Conservation (phyloP, 495 filamentous ascomycete genomes). For the Aspergillus haitiensis region DNA sequence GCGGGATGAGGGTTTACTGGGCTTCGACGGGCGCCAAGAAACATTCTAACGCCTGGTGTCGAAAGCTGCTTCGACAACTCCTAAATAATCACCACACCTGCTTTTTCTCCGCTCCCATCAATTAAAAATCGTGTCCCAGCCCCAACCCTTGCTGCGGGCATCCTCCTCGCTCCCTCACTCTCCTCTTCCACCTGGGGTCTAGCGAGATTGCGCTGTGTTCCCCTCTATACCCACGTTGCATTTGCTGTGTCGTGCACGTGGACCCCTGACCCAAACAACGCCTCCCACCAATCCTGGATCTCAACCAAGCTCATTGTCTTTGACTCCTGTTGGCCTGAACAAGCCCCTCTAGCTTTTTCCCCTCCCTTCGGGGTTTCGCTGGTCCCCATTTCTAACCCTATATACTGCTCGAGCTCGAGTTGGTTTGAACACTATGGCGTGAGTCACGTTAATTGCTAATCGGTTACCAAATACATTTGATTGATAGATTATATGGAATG, state of each 20-base stretch:
- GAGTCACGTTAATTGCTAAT: constrained; percentile 29
- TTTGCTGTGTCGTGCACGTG: constrained; percentile 28
- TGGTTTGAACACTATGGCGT: constrained; percentile 48
- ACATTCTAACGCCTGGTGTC: constrained; percentile 20
- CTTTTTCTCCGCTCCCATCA: constrained; percentile 11
- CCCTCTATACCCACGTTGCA: constrained; percentile 14
- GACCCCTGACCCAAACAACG: constrained; percentile 35
- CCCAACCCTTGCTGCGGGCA: constrained; percentile 2
- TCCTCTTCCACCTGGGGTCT: constrained; percentile 3
- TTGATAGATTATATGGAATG: constrained; percentile 26
- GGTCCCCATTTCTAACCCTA: constrained; percentile 10
- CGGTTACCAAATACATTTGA: constrained; percentile 3
- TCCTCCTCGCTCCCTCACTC: not conserved
- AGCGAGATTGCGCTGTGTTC: constrained; percentile 8
- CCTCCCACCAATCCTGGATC: constrained; percentile 21
- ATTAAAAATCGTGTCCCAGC: constrained; percentile 1
- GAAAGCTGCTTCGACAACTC: constrained; percentile 15
- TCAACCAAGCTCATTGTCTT: constrained; percentile 13
- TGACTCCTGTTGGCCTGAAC: constrained; percentile 17
- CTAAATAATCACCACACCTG: constrained; percentile 12
- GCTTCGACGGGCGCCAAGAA: constrained; percentile 22
- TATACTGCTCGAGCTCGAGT: constrained; percentile 13
- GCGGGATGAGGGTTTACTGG: constrained; percentile 13
- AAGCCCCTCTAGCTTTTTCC: constrained; percentile 23
- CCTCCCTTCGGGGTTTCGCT: constrained; percentile 33